A percentile compares a stretch with the other conserved stretches of the same genome.
phyloP scores from a whole-genome alignment of 306 rosid genomes.

The Astragalus membranaceus region DNA sequence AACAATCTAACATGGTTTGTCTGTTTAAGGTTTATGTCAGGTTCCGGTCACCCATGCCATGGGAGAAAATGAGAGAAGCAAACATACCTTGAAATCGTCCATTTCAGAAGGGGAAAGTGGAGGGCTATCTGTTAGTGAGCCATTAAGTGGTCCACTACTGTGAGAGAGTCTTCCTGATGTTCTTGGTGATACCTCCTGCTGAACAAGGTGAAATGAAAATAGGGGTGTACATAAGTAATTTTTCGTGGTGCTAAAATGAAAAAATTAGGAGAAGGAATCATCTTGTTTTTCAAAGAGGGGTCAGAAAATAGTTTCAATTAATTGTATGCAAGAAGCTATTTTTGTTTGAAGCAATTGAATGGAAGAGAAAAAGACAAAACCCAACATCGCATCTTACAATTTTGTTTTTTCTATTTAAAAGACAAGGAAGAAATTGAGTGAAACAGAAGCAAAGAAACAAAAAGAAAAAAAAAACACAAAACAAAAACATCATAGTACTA shows the following conservation, averaged over 20 bases:
- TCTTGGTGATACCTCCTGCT: conserved; percentile 93
- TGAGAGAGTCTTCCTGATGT: conserved; percentile 90
- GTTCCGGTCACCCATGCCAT: conserved; percentile 28
- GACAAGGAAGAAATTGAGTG: background rate
- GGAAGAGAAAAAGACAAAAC: conserved; percentile 18
- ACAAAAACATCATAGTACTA: background rate
- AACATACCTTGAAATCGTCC: conserved; percentile 73
- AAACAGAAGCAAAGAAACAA: background rate
- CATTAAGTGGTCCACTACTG: conserved; percentile 96
- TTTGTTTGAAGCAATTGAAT: background rate
- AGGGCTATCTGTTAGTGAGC: conserved; percentile 85
- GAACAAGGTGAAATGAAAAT: background rate
- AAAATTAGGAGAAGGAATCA: too few relatives aligned
- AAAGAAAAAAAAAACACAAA: background rate
- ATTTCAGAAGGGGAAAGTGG: conserved; percentile 84
- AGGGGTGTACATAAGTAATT: too few relatives aligned
- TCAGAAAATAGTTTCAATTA: too few relatives aligned
- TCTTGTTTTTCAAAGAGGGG: too few relatives aligned
- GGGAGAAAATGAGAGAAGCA: background rate
- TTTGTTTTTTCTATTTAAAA: background rate
- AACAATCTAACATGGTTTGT: conserved; percentile 1
- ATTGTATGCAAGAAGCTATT: too few relatives aligned
- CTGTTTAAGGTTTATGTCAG: conserved; percentile 2
- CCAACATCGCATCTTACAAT: background rate
- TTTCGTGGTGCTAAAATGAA: too few relatives aligned